Evolutionary conservation across 2,329 filamentous ascomycete species (phyloP).

Genomic region (Colletotrichum incanum): DNA sequence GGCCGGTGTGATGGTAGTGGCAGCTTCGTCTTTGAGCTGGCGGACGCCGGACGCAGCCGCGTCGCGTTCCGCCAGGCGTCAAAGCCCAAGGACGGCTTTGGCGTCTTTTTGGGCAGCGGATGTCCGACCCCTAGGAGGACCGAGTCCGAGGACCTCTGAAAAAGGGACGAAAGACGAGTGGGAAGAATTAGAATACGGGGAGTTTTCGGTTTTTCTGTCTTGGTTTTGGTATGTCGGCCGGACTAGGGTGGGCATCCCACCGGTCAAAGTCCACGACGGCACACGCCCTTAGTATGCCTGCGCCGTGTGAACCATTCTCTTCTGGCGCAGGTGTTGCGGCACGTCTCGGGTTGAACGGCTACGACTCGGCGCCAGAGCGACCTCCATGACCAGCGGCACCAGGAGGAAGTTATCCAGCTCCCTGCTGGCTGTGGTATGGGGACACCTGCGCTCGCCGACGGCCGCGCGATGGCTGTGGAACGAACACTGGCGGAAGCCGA

Average conservation of each 20-base stretch:
- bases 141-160: slow-evolving; percentile 33
- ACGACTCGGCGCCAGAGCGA: slow-evolving; percentile 9
- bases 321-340: slow-evolving; percentile 14
- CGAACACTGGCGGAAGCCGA: slow-evolving; percentile 74
- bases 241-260: slow-evolving; percentile 9
- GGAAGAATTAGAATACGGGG: slow-evolving; percentile 12
- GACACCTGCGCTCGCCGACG: slow-evolving; percentile 70
- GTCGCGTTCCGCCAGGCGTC: slow-evolving; percentile 41
- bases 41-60: slow-evolving; percentile 34
- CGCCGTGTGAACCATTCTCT: slow-evolving; percentile 12
- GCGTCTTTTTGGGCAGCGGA: slow-evolving; percentile 31
- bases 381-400: slow-evolving; percentile 43
- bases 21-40: slow-evolving; percentile 40
- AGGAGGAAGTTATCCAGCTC: slow-evolving; percentile 45
- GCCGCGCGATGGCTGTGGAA: slow-evolving; percentile 72
- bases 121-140: slow-evolving; percentile 17
- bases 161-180: slow-evolving; percentile 5
- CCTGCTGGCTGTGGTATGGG: slow-evolving; percentile 53
- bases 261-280: not conserved
- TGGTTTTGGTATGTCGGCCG: slow-evolving; percentile 9
- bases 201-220: not conserved
- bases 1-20: slow-evolving; percentile 34
- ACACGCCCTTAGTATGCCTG: slow-evolving; percentile 15
- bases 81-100: slow-evolving; percentile 30
- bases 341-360: slow-evolving; percentile 12